Evolutionary conservation across 2,329 filamentous ascomycete species (phyloP).

Genomic region (Myrmaecium sp.): DNA sequence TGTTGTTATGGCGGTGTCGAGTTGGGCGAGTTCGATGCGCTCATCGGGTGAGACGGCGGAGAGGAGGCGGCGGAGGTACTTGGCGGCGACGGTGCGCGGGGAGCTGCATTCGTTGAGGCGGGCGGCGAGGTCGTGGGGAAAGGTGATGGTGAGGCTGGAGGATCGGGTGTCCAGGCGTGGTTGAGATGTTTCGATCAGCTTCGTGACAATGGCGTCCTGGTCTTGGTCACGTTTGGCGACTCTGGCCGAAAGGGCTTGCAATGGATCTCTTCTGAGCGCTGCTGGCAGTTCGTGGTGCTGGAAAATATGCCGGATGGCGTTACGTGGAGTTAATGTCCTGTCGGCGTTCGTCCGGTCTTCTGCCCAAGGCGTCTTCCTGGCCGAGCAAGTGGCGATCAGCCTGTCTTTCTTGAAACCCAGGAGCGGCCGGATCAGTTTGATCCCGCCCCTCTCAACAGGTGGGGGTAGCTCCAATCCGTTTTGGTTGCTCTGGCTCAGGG

Average conservation of each 20-base stretch:
- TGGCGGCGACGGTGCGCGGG: conserved; percentile 19
- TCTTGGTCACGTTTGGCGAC: conserved; percentile 34
- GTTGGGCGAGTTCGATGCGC: conserved; percentile 25
- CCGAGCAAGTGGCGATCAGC: conserved; percentile 57
- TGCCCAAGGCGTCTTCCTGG: conserved; percentile 55
- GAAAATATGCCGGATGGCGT: conserved; percentile 58
- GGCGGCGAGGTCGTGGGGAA: conserved; percentile 12
- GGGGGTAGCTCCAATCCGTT: conserved; percentile 1
- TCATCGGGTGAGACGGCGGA: conserved; percentile 32
- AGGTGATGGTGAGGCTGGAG: conserved; percentile 16
- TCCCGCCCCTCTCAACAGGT: conserved; percentile 44
- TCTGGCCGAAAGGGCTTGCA: conserved; percentile 38
- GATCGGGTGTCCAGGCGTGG: conserved; percentile 23
- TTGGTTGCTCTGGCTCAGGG: conserved; percentile 8
- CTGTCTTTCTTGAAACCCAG: conserved; percentile 54
- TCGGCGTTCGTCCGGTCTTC: conserved; percentile 76
- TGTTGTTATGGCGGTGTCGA: conserved; percentile 21
- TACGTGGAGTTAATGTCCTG: conserved; percentile 58
- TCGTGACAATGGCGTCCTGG: conserved; percentile 37
- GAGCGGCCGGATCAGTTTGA: conserved; percentile 52
- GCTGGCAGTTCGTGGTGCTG: conserved; percentile 43
- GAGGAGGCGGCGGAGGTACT: conserved; percentile 31
- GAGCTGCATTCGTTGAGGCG: conserved; percentile 8
- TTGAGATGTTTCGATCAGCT: too few relatives aligned
- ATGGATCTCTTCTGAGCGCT: conserved; percentile 47